Evolutionary conservation across 192 early-diverging fungal species (phyloP).

Genomic region (Linnemannia schmuckeri): DNA sequence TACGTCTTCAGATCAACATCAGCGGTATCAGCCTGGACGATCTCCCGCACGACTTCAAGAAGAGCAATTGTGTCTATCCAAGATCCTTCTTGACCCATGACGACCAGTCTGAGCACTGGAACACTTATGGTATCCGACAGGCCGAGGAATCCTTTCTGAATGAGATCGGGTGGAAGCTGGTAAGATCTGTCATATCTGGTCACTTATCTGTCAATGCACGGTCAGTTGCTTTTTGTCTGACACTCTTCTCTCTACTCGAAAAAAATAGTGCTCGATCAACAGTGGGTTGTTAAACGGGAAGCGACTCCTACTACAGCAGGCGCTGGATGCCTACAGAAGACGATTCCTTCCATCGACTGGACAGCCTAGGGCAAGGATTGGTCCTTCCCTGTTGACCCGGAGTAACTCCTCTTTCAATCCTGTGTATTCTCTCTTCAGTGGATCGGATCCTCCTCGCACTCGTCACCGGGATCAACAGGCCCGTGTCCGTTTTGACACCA

Average conservation of each 20-base stretch:
- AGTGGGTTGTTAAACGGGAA: slow-evolving; percentile 52
- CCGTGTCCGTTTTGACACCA: not conserved
- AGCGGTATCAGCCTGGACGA: slow-evolving; percentile 60
- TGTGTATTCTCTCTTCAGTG: not conserved
- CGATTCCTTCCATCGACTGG: slow-evolving; percentile 30
- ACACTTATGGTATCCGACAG: slow-evolving; percentile 58
- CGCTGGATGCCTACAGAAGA: slow-evolving; percentile 64
- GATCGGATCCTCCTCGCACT: not conserved
- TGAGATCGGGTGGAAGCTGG: slow-evolving; percentile 77
- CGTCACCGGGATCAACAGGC: not conserved
- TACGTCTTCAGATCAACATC: slow-evolving; percentile 63
- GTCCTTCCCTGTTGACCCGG: slow-evolving; percentile 15
- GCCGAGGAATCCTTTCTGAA: slow-evolving; percentile 59
- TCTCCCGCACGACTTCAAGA: slow-evolving; percentile 62
- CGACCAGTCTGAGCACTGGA: slow-evolving; percentile 37
- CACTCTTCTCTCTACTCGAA: not conserved
- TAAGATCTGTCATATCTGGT: slow-evolving; percentile 20
- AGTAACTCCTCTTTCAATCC: slow-evolving; percentile 1
- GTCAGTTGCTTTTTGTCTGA: not conserved
- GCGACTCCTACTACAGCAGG: slow-evolving; percentile 63
- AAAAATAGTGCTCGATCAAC: slow-evolving; percentile 60
- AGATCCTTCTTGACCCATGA: slow-evolving; percentile 44
- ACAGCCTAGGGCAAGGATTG: slow-evolving; percentile 39
- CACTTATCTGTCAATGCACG: not conserved
- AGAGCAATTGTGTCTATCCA: slow-evolving; percentile 69